Evolutionary conservation across 2,329 filamentous ascomycete genomes (phyloP), one percentile per base, ranked within the genome.

Genomic region (Stemphylium beticola): DNA sequence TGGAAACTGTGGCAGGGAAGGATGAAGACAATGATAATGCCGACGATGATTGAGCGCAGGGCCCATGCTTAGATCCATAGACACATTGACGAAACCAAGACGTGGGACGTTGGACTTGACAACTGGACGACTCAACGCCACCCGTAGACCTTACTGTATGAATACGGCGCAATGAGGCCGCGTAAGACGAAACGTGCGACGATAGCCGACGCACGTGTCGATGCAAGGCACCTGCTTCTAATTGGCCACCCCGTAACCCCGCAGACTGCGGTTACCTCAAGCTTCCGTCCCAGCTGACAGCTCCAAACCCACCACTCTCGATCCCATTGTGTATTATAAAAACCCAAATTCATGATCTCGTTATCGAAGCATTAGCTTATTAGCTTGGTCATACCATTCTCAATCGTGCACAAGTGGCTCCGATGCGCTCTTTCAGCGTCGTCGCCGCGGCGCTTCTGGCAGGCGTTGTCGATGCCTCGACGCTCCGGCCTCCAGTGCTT

Each of bases 401-500:
- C 15, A 8, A 37, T 33, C 45, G 36, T 26, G 7, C 36, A 51
- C 22, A 12, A 41, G 36, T 50, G 34, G 52, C 55, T 56, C 63
- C 49, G 14, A 76, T 76, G 74, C 68, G 65, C 15, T 53, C 55
- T 9, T 50, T 65, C 58, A 45, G 37, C 50, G 43, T 68, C 40
- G 51, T 61, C 20, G 55, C 62, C 40, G 64, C 64, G 29, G 64
- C 68, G 67, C 69, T 80, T 54, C 77, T 81, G 70, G 76, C 75
- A 62, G 69, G 73, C 64, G 65, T 77, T 49, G 71, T 71, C 51
- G 67, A 76, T 42, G 82, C 83, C 18, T 86, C 84, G 14, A 79
- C 74, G 26, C 77, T 87, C 45, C 82, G 79, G 26, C 85, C 85
- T 50, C 79, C 80, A 11, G 78, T 82, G 6, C 74, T 82, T 41